Percentiles rank a stretch among this genome's conserved stretches.
Evolutionary conservation across 129 eudicot species (phyloP).

Genomic region (Heracleum sosnowskyi): DNA sequence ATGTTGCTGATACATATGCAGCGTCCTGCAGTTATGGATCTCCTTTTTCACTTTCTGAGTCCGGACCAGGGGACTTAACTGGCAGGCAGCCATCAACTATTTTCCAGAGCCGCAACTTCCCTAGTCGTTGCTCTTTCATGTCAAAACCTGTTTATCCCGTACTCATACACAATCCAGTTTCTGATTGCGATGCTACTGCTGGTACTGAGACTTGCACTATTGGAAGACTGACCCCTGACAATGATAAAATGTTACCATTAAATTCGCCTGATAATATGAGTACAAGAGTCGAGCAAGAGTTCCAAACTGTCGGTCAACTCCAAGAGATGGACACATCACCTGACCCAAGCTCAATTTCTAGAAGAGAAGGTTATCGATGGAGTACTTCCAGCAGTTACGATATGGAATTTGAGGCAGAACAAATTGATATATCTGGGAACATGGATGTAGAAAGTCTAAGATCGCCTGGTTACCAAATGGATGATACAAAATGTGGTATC

Average conservation of each 20-base stretch:
- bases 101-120: conserved; percentile 9
- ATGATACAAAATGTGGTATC: conserved; percentile 9
- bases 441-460: conserved; percentile 5
- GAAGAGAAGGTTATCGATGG: conserved; percentile 16
- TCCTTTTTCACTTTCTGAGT: conserved; percentile 9
- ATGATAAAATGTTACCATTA: not conserved
- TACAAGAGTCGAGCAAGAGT: conserved; percentile 1
- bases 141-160: conserved; percentile 16
- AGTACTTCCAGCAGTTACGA: conserved; percentile 16
- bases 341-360: conserved; percentile 6
- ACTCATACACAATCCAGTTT: conserved; percentile 8
- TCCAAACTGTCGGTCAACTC: conserved; percentile 10
- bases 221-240: conserved; percentile 1
- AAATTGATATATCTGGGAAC: not conserved
- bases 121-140: conserved; percentile 7
- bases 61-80: not conserved
- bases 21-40: conserved; percentile 10
- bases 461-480: conserved; percentile 3
- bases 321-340: conserved; percentile 5
- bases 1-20: conserved; percentile 1
- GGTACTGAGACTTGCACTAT: conserved; percentile 7
- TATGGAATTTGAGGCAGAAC: conserved; percentile 8
- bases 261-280: not conserved
- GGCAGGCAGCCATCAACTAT: not conserved
- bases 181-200: not conserved